Conservation (phyloP, 352 stramenopile genomes). For the Elongisporangium undulatum region DNA sequence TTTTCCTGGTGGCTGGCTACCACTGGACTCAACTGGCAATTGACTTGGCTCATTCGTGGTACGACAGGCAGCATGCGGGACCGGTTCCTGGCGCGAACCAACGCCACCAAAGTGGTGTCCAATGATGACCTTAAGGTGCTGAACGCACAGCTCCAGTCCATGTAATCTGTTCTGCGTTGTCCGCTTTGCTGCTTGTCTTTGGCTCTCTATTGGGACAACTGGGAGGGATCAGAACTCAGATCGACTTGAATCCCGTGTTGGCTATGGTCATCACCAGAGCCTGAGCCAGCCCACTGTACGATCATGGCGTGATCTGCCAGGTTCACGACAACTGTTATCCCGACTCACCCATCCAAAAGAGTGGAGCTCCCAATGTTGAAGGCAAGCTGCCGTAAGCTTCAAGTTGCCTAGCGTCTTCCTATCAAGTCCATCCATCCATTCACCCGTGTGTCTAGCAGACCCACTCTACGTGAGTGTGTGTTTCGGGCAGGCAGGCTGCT, state of each 20-base stretch:
- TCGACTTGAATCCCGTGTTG: background rate
- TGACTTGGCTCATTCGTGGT: background rate
- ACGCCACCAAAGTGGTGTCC: conserved; percentile 39
- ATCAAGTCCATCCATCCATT: too few relatives aligned
- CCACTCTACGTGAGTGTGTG: background rate
- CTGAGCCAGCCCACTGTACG: background rate
- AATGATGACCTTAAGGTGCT: conserved; percentile 56
- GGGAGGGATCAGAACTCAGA: background rate
- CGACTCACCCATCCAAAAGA: background rate
- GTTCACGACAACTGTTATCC: background rate
- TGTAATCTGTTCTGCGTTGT: conserved; percentile 11
- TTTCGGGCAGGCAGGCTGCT: background rate
- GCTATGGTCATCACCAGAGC: background rate
- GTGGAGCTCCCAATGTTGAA: background rate
- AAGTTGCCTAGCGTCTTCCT: background rate
- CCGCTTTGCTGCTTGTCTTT: background rate
- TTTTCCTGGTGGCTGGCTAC: background rate
- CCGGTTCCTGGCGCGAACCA: conserved; percentile 42
- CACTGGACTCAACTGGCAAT: background rate
- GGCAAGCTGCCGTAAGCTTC: background rate
- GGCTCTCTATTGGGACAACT: background rate
- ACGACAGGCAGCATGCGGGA: conserved; percentile 36
- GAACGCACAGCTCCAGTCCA: conserved; percentile 28
- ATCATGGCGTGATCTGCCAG: background rate
- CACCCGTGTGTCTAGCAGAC: background rate